Evolutionary conservation across 2,329 filamentous ascomycete genomes (phyloP).

Genomic region (Aspergillus bombycis): DNA sequence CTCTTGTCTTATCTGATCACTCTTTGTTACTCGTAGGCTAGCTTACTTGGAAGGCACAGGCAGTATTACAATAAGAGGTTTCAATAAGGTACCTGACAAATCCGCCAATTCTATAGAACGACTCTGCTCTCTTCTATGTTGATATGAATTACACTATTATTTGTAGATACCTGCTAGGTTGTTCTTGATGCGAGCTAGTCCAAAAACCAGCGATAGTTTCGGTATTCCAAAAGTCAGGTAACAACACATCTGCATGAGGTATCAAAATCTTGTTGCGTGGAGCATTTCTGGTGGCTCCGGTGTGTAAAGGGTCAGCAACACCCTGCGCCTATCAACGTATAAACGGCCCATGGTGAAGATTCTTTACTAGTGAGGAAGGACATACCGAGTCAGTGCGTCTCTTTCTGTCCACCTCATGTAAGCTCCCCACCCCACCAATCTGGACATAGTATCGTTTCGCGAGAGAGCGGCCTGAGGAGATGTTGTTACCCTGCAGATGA

Average conservation of each 20-base stretch:
- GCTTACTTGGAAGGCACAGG: not conserved
- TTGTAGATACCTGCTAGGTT: not conserved
- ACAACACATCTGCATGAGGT: not conserved
- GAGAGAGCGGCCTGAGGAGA: not conserved
- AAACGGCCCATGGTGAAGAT: not conserved
- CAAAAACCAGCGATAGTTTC: not conserved
- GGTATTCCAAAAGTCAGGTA: not conserved
- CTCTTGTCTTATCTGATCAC: not conserved
- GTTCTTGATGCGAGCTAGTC: not conserved
- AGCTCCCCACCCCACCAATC: not conserved
- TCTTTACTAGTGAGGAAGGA: not conserved
- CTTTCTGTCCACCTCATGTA: conserved; percentile 15
- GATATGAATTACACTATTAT: not conserved
- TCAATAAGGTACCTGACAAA: not conserved
- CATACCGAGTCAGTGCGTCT: conserved; percentile 30
- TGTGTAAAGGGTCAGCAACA: not conserved
- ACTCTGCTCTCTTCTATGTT: not conserved
- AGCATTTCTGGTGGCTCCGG: not conserved
- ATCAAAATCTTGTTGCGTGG: not conserved
- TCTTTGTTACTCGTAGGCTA: not conserved
- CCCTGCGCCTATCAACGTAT: not conserved
- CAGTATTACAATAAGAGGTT: not conserved
- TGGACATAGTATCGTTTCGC: not conserved
- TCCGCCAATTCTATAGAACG: not conserved
- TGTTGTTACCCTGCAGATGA: conserved; percentile 26